Conservation (phyloP, 2,329 filamentous ascomycete species). For the Colletotrichum somersetense region DNA sequence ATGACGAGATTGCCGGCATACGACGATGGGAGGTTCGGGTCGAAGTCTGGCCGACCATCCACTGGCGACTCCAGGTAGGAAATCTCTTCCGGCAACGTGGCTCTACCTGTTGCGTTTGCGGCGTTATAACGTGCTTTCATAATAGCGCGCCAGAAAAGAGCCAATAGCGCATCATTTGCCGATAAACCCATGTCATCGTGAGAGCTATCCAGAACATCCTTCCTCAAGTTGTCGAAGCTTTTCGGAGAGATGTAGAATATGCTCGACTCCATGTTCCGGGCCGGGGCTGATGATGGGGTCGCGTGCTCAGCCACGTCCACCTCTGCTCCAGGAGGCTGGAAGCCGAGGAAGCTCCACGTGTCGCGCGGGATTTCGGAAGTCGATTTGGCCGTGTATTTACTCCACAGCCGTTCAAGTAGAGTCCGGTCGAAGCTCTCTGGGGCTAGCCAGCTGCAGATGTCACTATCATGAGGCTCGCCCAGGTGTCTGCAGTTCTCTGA, state of each 20-base stretch:
- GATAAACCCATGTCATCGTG: too few species aligned
- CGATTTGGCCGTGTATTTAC: constrained; percentile 45
- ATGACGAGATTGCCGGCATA: too few species aligned
- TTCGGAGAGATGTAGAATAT: constrained; percentile 36
- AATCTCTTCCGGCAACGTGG: too few species aligned
- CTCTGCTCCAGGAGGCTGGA: constrained; percentile 40
- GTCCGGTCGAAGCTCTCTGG: constrained; percentile 51
- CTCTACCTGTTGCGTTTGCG: too few species aligned
- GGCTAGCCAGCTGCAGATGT: constrained; percentile 47
- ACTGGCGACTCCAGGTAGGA: too few species aligned
- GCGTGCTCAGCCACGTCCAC: background rate
- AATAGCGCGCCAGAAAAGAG: too few species aligned
- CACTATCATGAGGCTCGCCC: constrained; percentile 19
- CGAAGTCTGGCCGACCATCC: too few species aligned
- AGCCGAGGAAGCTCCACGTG: constrained; percentile 46
- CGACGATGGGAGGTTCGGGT: too few species aligned
- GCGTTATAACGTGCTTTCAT: too few species aligned
- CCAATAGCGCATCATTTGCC: too few species aligned
- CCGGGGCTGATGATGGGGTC: background rate
- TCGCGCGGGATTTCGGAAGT: constrained; percentile 44
- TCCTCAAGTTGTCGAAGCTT: constrained; percentile 48
- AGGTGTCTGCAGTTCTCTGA: constrained; percentile 48
- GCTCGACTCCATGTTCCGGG: constrained; percentile 21
- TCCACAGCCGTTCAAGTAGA: constrained; percentile 47
- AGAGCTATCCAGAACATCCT: constrained; percentile 18